A percentile compares a stretch with the other conserved stretches of the same genome.
Evolutionary conservation across 768 basidiomycete genomes (phyloP).

Genomic region (Rhizopogon rudus): DNA sequence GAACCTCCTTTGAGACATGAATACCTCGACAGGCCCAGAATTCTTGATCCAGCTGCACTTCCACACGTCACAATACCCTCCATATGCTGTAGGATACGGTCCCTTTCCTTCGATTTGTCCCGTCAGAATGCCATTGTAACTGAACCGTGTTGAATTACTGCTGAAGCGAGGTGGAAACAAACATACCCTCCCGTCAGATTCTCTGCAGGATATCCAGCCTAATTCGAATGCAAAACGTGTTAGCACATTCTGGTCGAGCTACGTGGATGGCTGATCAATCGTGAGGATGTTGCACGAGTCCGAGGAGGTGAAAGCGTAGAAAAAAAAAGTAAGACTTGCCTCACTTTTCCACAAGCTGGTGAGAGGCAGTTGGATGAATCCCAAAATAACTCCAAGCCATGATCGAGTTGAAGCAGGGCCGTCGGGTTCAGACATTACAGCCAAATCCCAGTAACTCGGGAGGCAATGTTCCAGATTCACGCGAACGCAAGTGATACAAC

Average conservation of each 20-base stretch:
- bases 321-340: not conserved
- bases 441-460: not conserved
- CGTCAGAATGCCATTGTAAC: conserved; percentile 6
- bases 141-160: not conserved
- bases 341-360: not conserved
- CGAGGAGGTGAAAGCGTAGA: no score
- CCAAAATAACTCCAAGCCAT: not conserved
- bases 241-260: not conserved
- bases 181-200: not conserved
- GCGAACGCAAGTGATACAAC: not conserved
- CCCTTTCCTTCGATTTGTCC: conserved; percentile 1
- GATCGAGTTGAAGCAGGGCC: not conserved
- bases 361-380: not conserved
- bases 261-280: not conserved
- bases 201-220: not conserved
- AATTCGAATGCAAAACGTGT: not conserved
- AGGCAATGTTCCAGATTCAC: not conserved
- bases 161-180: not conserved
- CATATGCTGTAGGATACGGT: conserved; percentile 2
- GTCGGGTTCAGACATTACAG: not conserved
- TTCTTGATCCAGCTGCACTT: conserved; percentile 16
- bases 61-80: conserved; percentile 8
- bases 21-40: not conserved
- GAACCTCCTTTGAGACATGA: not conserved
- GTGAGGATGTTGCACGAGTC: not conserved